Evolutionary conservation across 108 stramenopile genomes (phyloP), one percentile per base, ranked within the genome.

Genomic region (Stephanodiscus triporus): DNA sequence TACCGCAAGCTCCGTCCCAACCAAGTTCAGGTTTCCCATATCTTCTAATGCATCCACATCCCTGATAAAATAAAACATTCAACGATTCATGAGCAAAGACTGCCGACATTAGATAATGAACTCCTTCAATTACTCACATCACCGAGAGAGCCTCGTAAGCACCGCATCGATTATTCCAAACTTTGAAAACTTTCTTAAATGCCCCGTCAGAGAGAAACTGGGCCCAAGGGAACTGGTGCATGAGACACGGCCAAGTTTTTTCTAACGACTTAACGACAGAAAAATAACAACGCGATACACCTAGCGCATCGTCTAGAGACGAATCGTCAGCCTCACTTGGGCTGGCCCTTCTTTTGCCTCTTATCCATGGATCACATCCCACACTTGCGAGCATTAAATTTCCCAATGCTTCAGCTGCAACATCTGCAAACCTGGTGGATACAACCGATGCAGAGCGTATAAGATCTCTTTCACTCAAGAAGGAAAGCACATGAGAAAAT

Each of bases 181-280:
- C 96, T 54, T 84, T 82, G 71, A 83, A 97, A 17, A 97, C 96
- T 29, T 76, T 75, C 81, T 99, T 99, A 85, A 90, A 97, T 9
- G 90, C 94, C 22, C 98, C 98, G 62, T 96, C 94, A 11, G 91
- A 84, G 5, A 99, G 80, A 64, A 95, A 97, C 10, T 85, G 68
- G 5, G 83, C 93, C 84, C 87, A 88, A 0, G 96, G 91, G 68
- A 87, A 94, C 3, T 55, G 68, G 13, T 76, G 57, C 38, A 68
- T 76, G 9, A 96, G 74, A 62, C 80, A 85, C 1, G 72, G 51
- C 89, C 89, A 93, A 20, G 81, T 53, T 45, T 80, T 85, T 54
- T 89, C 81, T 77, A 88, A 84, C 51, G 85, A 80, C 50, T 45
- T 64, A 17, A 72, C 72, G 22, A 82, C 43, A 2, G 75, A 29